These are phyloP conservation scores for Grosmannia serpens DNA, from an alignment of 2,329 filamentous ascomycete genomes.

Conservation along the genomic window DNA sequence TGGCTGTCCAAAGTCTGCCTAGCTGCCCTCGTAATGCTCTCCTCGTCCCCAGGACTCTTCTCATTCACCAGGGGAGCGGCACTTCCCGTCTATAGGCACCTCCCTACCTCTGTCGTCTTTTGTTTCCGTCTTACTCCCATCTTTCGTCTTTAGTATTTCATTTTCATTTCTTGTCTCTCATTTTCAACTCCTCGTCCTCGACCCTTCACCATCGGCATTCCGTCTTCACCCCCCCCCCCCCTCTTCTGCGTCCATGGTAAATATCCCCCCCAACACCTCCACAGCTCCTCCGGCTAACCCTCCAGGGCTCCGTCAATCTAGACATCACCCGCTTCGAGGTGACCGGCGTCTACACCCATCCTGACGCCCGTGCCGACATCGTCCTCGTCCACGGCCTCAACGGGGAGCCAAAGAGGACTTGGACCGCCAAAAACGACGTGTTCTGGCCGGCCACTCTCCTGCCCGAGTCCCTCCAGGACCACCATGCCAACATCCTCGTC, in stretches of 20 bases:
- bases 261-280: neutral
- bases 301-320: conserved; percentile 2
- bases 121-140: too few species aligned
- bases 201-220: too few species aligned
- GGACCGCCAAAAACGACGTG: conserved; percentile 42
- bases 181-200: too few species aligned
- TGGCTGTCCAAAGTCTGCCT: too few species aligned
- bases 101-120: too few species aligned
- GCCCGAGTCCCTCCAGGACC: conserved; percentile 43
- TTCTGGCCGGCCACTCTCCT: conserved; percentile 64
- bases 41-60: too few species aligned
- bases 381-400: conserved; percentile 63
- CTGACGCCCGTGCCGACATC: conserved; percentile 49
- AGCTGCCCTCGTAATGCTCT: too few species aligned
- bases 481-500: conserved; percentile 52
- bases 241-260: neutral
- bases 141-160: too few species aligned
- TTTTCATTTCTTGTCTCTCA: too few species aligned
- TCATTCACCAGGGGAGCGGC: too few species aligned
- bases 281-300: neutral
- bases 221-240: too few species aligned
- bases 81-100: too few species aligned
- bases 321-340: conserved; percentile 35
- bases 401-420: conserved; percentile 53
- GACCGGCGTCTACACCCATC: conserved; percentile 47